phyloP scores from a whole-genome alignment of 2,329 filamentous ascomycete species.

The Mycogone perniciosa region DNA sequence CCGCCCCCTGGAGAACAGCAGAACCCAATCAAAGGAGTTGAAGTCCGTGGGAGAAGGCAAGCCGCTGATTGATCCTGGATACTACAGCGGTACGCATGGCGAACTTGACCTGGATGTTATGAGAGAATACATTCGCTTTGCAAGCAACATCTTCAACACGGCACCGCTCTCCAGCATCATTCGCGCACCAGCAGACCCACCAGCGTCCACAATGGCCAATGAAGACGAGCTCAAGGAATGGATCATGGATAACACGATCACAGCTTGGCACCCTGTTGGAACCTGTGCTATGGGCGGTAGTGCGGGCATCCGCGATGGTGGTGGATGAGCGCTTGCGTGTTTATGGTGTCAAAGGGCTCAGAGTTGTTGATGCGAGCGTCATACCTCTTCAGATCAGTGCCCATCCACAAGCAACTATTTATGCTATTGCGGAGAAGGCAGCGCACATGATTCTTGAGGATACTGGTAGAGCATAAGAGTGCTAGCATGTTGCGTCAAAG shows the following conservation, averaged over 20 bases:
- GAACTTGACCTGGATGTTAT: conserved; percentile 38
- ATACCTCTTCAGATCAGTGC: conserved; percentile 23
- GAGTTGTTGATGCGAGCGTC: conserved; percentile 21
- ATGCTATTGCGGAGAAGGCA: conserved; percentile 29
- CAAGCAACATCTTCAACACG: conserved; percentile 31
- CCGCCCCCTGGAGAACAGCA: conserved; percentile 13
- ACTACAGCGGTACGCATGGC: conserved; percentile 34
- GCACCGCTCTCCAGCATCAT: conserved; percentile 34
- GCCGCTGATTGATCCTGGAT: conserved; percentile 36
- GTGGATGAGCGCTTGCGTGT: conserved; percentile 22
- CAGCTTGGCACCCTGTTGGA: conserved; percentile 35
- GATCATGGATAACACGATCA: conserved; percentile 25
- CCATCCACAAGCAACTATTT: conserved; percentile 24
- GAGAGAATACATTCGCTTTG: conserved; percentile 34
- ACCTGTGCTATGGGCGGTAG: conserved; percentile 29
- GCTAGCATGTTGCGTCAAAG: neutral
- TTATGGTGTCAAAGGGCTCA: conserved; percentile 19
- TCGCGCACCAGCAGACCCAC: conserved; percentile 21
- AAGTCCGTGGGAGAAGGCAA: conserved; percentile 18
- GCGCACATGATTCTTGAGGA: conserved; percentile 25
- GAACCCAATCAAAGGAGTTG: neutral
- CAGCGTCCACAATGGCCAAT: conserved; percentile 15
- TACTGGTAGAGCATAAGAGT: neutral
- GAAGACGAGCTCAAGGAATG: conserved; percentile 18
- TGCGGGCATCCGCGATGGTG: conserved; percentile 24